phyloP scores from a whole-genome alignment of 2,329 filamentous ascomycete species.

The Corniculantispora saksenae region DNA sequence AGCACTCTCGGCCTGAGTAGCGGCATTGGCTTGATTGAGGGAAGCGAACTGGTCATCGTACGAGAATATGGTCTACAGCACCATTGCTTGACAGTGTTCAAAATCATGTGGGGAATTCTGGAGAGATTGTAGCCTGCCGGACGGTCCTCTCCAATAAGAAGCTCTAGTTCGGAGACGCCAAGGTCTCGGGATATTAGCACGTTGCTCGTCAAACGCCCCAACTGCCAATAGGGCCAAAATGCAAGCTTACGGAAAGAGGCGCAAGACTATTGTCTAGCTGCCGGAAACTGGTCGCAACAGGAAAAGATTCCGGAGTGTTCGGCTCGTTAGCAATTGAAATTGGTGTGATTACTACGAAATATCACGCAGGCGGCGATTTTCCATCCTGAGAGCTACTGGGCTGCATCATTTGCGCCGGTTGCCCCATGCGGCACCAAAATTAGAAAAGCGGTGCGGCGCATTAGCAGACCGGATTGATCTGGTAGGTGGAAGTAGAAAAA shows the following conservation, averaged over 20 bases:
- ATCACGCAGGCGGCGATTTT: background rate
- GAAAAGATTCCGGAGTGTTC: background rate
- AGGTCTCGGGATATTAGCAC: too few relatives aligned
- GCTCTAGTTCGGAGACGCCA: too few relatives aligned
- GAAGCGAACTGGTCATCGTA: too few relatives aligned
- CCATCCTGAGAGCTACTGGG: background rate
- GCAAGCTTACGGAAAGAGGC: slow-evolving; percentile 2
- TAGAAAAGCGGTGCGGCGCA: background rate
- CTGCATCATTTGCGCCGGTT: background rate
- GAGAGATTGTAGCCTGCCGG: too few relatives aligned
- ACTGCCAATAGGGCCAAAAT: background rate
- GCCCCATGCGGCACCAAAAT: background rate
- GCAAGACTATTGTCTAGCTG: background rate
- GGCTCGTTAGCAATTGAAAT: background rate
- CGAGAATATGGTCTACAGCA: too few relatives aligned
- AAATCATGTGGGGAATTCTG: too few relatives aligned
- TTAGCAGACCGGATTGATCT: background rate
- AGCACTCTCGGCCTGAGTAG: too few relatives aligned
- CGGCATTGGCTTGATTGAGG: too few relatives aligned
- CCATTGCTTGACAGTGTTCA: too few relatives aligned
- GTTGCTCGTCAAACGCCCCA: background rate
- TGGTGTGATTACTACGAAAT: background rate
- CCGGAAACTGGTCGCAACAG: background rate
- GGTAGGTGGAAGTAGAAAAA: background rate
- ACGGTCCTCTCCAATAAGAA: too few relatives aligned